Evolutionary conservation across 148 eudicot genomes (phyloP).

Genomic region (Silene conica): DNA sequence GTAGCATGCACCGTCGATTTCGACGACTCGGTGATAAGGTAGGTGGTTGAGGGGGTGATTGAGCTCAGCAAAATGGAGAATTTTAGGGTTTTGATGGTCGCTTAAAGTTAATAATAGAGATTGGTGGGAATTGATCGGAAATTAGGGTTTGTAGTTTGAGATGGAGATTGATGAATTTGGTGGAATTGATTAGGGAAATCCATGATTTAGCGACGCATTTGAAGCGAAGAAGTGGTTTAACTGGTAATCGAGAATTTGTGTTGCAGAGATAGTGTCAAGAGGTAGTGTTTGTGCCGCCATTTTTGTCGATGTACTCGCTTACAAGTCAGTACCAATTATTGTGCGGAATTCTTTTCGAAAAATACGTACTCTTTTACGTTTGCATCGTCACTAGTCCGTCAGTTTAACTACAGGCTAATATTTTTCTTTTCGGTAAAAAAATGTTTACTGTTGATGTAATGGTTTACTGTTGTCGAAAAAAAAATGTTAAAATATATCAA

Average conservation of each 20-base stretch:
- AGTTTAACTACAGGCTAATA: no score
- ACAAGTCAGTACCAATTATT: no score
- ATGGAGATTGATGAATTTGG: conserved; percentile 18
- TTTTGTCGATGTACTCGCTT: no score
- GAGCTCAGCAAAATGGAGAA: background rate
- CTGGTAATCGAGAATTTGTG: conserved; percentile 19
- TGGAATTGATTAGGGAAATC: conserved; percentile 11
- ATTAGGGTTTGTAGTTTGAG: conserved; percentile 9
- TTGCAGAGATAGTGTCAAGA: conserved; percentile 14
- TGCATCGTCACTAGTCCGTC: no score
- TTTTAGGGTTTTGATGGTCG: background rate
- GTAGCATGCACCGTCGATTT: background rate
- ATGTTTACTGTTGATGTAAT: no score
- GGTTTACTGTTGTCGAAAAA: no score
- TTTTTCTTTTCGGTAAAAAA: no score
- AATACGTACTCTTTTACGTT: no score
- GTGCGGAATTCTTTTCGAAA: no score
- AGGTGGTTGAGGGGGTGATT: background rate
- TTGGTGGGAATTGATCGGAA: background rate
- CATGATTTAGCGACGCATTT: conserved; percentile 20
- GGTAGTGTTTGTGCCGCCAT: background rate
- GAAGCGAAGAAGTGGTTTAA: conserved; percentile 15
- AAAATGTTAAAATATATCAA: no score
- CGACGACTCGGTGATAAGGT: background rate
- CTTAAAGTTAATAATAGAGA: background rate